Evolutionary conservation across 2,329 filamentous ascomycete genomes (phyloP), one percentile per base, ranked within the genome.

Genomic region (Hymenoscyphus scutula): DNA sequence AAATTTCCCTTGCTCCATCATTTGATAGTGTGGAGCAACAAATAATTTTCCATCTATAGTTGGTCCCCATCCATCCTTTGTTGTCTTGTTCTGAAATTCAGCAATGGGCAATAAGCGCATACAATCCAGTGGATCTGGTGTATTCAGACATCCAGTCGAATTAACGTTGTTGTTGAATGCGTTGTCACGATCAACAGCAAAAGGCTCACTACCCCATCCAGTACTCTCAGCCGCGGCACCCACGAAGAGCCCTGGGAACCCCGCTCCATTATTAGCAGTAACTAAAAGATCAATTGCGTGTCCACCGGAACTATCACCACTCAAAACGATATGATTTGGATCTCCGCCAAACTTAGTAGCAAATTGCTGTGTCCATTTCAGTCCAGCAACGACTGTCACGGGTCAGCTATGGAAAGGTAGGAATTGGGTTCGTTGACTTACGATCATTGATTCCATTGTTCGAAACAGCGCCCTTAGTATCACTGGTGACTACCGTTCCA

Each of bases 261-360:
- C 61, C 10, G 57, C 56, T 13, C 81, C 82, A 4, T 78, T 79
- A 57, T 81, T 79, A 0, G 81, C 81, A 0, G 78, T 84, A 53
- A 90, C 78, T 32, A 89, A 84, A 38, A 88, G 77, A 27, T 79
- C 81, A 19, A 90, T 79, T 7, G 84, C 85, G 1, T 80, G 82
- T 5, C 81, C 88, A 1, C 89, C 89, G 4, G 88, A 87, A 59
- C 84, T 88, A 67, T 82, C 84, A 10, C 89, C 89, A 19, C 84
- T 86, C 0, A 91, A 74, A 0, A 87, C 83, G 5, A 91, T 85
- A 66, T 89, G 87, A 1, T 79, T 69, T 0, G 87, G 85, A 66
- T 91, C 77, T n/a, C 89, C 89, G 1, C 89, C 89, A 67, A 92
- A 91, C 71, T 51, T 51, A 10, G 45, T 51, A 25, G 45, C 45